Percentiles rank a stretch among this genome's conserved stretches.
Evolutionary conservation across 2,329 filamentous ascomycete genomes (phyloP).

Genomic region (Penicillium sp.): DNA sequence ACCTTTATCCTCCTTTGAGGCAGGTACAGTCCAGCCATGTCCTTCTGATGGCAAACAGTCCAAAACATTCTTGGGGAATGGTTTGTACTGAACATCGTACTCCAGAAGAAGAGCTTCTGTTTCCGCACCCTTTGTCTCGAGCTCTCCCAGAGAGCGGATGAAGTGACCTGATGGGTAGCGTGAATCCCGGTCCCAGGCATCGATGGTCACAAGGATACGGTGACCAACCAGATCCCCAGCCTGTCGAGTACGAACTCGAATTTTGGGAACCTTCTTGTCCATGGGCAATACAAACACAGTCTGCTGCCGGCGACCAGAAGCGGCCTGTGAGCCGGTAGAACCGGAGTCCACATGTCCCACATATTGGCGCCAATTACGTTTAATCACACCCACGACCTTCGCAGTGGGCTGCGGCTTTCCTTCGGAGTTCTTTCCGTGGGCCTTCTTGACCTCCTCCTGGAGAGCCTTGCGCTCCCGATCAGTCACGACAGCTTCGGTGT

Average conservation of each 20-base stretch:
- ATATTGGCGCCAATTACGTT: conserved; percentile 97
- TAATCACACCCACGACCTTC: conserved; percentile 86
- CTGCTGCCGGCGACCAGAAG: conserved; percentile 81
- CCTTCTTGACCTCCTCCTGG: conserved; percentile 86
- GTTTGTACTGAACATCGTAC: conserved; percentile 96
- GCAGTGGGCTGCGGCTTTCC: conserved; percentile 85
- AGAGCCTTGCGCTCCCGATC: conserved; percentile 83
- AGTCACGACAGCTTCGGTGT: conserved; percentile 74
- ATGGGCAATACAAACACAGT: conserved; percentile 95
- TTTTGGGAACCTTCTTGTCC: conserved; percentile 98
- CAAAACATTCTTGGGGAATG: conserved; percentile 92
- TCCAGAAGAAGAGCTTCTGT: conserved; percentile 92
- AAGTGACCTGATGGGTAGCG: conserved; percentile 93
- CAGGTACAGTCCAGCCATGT: conserved; percentile 89
- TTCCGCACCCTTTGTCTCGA: conserved; percentile 97
- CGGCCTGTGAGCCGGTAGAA: conserved; percentile 71
- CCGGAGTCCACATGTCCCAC: conserved; percentile 92
- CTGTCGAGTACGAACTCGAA: conserved; percentile 87
- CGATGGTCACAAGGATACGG: conserved; percentile 87
- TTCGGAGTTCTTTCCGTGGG: conserved; percentile 74
- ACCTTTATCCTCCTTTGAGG: conserved; percentile 74
- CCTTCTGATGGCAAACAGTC: conserved; percentile 91
- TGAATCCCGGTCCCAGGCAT: conserved; percentile 92
- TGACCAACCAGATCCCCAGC: conserved; percentile 86
- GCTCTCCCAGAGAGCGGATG: conserved; percentile 84